These are phyloP conservation scores for Pleurotus platypus DNA, from an alignment of 768 basidiomycete species.

Conservation along the genomic window DNA sequence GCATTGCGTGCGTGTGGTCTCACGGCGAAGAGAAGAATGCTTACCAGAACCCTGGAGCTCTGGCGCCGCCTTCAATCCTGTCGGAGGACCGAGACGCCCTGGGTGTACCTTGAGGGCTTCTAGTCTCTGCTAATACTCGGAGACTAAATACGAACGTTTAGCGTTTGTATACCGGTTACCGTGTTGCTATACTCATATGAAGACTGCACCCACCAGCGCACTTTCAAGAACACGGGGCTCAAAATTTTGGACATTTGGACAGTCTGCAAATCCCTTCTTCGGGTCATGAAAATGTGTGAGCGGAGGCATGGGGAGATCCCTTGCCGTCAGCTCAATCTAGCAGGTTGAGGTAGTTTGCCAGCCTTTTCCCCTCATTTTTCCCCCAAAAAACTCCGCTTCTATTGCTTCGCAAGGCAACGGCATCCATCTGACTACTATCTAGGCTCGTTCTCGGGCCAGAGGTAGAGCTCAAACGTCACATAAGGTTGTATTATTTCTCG, in stretches of 20 bases:
- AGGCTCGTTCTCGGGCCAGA: conserved; percentile 3
- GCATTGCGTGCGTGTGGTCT: neutral
- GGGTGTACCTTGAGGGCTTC: neutral
- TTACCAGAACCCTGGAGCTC: neutral
- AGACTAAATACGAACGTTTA: neutral
- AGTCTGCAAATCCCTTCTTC: neutral
- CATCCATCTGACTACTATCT: neutral
- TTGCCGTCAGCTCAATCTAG: neutral
- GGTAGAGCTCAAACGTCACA: neutral
- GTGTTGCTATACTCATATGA: neutral
- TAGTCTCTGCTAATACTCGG: neutral
- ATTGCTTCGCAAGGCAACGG: neutral
- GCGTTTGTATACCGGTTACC: neutral
- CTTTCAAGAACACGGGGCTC: neutral
- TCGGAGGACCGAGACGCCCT: neutral
- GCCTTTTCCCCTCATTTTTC: neutral
- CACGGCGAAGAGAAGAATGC: neutral
- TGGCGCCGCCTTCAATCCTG: neutral
- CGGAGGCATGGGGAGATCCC: neutral
- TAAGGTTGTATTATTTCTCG: conserved; percentile 7
- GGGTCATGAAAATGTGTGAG: neutral
- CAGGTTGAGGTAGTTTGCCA: neutral
- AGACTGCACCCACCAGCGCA: neutral
- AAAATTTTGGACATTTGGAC: neutral
- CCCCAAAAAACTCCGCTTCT: neutral